Evolutionary conservation across 2,329 filamentous ascomycete species (phyloP).

Genomic region (Colletotrichum theobromicola): DNA sequence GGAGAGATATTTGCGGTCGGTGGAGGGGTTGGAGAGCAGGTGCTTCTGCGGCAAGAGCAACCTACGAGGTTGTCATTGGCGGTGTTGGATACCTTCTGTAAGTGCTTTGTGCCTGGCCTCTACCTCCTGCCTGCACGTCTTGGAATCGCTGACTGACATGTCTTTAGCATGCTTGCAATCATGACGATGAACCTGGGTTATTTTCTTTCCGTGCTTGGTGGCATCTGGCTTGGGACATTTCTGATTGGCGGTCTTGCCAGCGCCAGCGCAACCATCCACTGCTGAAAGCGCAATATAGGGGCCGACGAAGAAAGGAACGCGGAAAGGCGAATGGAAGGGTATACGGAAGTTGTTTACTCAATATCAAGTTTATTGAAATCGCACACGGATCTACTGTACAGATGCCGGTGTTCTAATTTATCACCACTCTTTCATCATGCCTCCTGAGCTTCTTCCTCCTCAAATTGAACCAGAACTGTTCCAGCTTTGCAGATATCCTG

Average conservation of each 20-base stretch:
- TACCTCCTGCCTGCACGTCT: too few species aligned
- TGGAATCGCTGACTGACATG: not conserved
- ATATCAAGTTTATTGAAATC: not conserved
- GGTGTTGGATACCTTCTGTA: conserved; percentile 86
- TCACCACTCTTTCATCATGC: not conserved
- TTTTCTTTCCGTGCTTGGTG: conserved; percentile 77
- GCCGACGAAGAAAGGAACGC: not conserved
- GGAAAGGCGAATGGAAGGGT: not conserved
- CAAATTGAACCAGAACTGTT: conserved; percentile 76
- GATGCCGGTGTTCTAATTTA: not conserved
- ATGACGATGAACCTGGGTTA: conserved; percentile 91
- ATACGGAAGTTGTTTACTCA: not conserved
- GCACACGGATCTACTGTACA: not conserved
- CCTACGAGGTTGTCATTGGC: conserved; percentile 54
- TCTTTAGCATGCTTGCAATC: conserved; percentile 81
- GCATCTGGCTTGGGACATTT: conserved; percentile 76
- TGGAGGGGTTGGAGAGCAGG: conserved; percentile 22
- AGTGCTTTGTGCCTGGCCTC: conserved; percentile 42
- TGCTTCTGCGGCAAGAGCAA: conserved; percentile 18
- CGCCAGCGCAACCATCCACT: not conserved
- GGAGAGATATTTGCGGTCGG: not conserved
- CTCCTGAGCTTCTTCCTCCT: conserved; percentile 45
- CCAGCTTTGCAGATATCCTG: conserved; percentile 82
- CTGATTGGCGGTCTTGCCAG: not conserved
- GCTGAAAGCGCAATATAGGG: not conserved